These are phyloP conservation scores for Sporothrix brunneoviolacea DNA, from an alignment of 2,329 filamentous ascomycete genomes.

Conservation along the genomic window DNA sequence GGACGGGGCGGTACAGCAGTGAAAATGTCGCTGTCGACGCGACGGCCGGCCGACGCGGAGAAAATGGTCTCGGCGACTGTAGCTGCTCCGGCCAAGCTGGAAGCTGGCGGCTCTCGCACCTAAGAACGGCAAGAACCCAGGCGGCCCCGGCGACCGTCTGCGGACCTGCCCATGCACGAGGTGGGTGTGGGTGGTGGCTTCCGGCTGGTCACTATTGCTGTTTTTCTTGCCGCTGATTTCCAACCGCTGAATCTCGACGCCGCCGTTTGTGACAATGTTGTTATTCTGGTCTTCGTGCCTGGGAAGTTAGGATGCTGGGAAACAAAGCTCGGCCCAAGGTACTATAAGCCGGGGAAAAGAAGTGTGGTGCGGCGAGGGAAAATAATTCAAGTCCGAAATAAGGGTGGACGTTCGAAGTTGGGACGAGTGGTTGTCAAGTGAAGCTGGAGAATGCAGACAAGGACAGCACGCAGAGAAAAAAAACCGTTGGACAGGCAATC, in stretches of 20 bases:
- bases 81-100: too few species aligned
- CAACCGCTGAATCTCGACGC: too few species aligned
- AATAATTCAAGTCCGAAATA: too few species aligned
- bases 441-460: not conserved
- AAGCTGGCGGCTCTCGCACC: constrained; percentile 3
- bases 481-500: constrained; percentile 10
- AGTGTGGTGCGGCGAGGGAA: too few species aligned
- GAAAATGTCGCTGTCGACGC: too few species aligned
- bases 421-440: constrained; percentile 1
- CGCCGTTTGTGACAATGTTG: not conserved
- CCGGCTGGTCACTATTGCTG: not conserved
- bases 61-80: too few species aligned
- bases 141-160: constrained; percentile 4
- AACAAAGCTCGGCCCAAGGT: not conserved
- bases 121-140: constrained; percentile 2
- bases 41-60: too few species aligned
- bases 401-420: not conserved
- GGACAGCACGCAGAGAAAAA: not conserved
- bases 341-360: too few species aligned
- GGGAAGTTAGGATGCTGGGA: not conserved
- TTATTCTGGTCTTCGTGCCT: not conserved
- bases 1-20: not conserved
- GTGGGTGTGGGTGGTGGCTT: not conserved
- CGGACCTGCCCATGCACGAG: constrained; percentile 7
- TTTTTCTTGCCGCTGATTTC: not conserved